These are phyloP conservation scores for Neurospora africana DNA, from an alignment of 495 filamentous ascomycete species.

Conservation along the genomic window DNA sequence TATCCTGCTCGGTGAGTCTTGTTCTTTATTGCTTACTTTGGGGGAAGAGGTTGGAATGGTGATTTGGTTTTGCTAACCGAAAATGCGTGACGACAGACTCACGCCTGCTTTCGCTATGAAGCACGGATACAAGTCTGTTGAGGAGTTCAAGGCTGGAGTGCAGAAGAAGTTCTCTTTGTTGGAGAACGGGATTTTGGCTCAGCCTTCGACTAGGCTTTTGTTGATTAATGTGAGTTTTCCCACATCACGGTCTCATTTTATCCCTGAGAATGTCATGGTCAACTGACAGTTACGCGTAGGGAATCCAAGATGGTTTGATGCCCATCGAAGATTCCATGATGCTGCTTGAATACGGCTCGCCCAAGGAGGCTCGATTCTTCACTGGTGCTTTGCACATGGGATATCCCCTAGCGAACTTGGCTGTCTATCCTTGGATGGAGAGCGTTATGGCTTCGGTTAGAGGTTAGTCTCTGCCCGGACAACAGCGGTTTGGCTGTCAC, in stretches of 20 bases:
- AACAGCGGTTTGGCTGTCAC: neutral
- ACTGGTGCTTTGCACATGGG: slow-evolving; percentile 53
- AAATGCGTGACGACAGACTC: slow-evolving; percentile 29
- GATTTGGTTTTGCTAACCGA: too few relatives aligned
- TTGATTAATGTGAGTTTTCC: slow-evolving; percentile 50
- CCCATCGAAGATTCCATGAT: slow-evolving; percentile 68
- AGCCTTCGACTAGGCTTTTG: slow-evolving; percentile 51
- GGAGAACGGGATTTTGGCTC: slow-evolving; percentile 55
- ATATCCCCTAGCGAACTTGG: slow-evolving; percentile 44
- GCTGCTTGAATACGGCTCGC: slow-evolving; percentile 56
- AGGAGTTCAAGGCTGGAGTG: slow-evolving; percentile 49
- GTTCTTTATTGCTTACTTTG: neutral
- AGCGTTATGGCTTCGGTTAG: slow-evolving; percentile 30
- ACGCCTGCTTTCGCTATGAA: slow-evolving; percentile 58
- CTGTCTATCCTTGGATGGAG: slow-evolving; percentile 48
- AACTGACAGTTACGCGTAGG: slow-evolving; percentile 30
- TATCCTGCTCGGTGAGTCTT: slow-evolving; percentile 59
- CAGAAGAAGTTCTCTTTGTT: slow-evolving; percentile 64
- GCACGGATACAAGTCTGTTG: slow-evolving; percentile 52
- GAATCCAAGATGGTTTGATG: slow-evolving; percentile 59
- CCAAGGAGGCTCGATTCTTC: slow-evolving; percentile 63
- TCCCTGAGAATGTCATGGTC: neutral
- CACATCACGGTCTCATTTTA: neutral
- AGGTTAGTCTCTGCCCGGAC: neutral
- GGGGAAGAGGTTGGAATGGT: too few relatives aligned